phyloP scores from a whole-genome alignment of 441 rosid species.

The Aleurites moluccanus region DNA sequence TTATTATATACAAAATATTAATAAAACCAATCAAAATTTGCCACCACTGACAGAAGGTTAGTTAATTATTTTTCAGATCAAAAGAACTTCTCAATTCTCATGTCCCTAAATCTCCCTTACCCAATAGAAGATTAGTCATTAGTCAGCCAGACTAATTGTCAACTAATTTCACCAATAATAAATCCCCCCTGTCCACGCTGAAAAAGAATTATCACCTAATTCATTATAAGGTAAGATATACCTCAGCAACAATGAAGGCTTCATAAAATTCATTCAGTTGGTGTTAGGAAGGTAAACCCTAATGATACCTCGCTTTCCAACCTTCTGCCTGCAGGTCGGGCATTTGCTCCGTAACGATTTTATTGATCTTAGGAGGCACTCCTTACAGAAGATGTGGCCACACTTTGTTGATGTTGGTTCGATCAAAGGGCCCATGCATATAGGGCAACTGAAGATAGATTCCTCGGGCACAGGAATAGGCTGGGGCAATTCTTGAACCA shows the following conservation, averaged over 20 bases:
- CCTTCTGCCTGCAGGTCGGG: conserved; percentile 41
- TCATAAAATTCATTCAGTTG: conserved; percentile 7
- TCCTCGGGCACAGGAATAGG: conserved; percentile 20
- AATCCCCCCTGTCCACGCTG: neutral
- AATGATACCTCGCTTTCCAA: conserved; percentile 32
- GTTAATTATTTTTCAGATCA: neutral
- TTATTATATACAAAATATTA: neutral
- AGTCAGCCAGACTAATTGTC: neutral
- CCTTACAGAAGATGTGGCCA: conserved; percentile 46
- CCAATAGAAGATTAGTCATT: neutral
- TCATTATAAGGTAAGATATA: conserved; percentile 2
- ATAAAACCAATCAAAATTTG: neutral
- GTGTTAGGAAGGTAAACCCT: conserved; percentile 38
- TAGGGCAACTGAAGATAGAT: conserved; percentile 34
- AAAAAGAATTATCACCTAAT: neutral
- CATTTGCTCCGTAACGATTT: conserved; percentile 34
- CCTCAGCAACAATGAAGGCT: neutral
- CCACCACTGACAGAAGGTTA: neutral
- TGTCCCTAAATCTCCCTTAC: neutral
- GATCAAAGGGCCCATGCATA: conserved; percentile 36
- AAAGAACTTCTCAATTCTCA: neutral
- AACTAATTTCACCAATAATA: neutral
- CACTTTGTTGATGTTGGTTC: conserved; percentile 41
- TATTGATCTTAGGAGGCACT: conserved; percentile 30
- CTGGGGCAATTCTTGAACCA: conserved; percentile 6